These are phyloP conservation scores for Grosmannia huntii DNA, from an alignment of 2,329 filamentous ascomycete genomes.

Conservation along the genomic window DNA sequence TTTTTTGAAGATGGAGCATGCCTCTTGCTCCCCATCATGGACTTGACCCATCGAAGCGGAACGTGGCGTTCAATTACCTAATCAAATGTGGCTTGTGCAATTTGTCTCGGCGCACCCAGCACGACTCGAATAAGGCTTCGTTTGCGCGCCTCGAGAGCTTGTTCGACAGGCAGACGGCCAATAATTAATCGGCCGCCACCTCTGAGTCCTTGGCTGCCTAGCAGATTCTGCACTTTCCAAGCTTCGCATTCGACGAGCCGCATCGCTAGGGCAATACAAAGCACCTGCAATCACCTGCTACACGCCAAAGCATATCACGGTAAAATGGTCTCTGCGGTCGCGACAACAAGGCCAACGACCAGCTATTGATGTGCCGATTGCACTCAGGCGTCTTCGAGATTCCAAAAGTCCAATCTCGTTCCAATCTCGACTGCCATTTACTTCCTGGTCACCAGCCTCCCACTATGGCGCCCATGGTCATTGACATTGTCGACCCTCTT, in stretches of 20 bases:
- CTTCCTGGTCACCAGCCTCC: neutral
- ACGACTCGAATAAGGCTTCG: neutral
- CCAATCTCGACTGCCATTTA: neutral
- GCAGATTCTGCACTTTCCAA: neutral
- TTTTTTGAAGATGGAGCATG: too few species aligned
- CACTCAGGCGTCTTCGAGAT: neutral
- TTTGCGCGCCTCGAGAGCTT: neutral
- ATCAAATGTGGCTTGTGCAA: neutral
- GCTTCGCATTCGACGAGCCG: neutral
- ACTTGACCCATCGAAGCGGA: neutral
- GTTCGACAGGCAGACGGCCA: neutral
- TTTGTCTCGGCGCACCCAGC: neutral
- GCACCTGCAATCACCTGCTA: neutral
- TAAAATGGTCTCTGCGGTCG: neutral
- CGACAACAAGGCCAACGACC: neutral
- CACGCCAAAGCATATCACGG: neutral
- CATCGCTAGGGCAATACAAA: neutral
- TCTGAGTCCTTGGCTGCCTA: neutral
- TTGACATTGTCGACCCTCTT: conserved; percentile 32
- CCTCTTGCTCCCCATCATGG: neutral
- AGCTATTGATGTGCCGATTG: neutral
- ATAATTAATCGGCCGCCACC: neutral
- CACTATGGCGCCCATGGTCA: conserved; percentile 40
- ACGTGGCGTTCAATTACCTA: neutral
- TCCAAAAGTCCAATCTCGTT: neutral